Evolutionary conservation across 768 basidiomycete genomes (phyloP), one percentile per base, ranked within the genome.

Genomic region (Mycena venus): DNA sequence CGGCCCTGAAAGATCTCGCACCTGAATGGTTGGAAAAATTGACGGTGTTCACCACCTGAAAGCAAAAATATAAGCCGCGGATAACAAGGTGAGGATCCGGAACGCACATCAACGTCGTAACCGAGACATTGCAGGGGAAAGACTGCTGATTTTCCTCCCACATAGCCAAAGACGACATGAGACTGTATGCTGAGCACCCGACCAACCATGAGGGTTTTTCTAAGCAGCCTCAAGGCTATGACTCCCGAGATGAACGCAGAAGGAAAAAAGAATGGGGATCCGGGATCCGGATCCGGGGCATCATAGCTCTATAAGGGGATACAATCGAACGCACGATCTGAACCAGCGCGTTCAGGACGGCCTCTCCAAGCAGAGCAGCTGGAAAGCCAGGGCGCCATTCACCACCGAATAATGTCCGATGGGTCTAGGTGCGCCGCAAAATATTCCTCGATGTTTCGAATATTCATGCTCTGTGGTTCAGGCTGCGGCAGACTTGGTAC

Each of bases 21-120:
- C 96, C 97, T 8, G 96, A 89, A 81, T 99, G 98, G 78, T 99
- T 99, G 10, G 95, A 95, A 82, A 95, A 99, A 79, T 98, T 95
- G 42, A 99, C 97, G 1, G 96, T 96, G 80, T 97, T 97, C 25
- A 98, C 90, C 68, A 94, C 90, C 94, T 95, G n/a, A n/a, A n/a
- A n/a, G n/a, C n/a, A n/a, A 23, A 12, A 80, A 53, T 27, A 59
- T 66, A 74, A 78, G 68, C 63, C 31, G 67, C 42, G 65, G 23
- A 70, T 73, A 49, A 21, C 36, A 27, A 73, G 73, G n/a, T 29
- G 38, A 58, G 55, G 34, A 47, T 62, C 38, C 74, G 70, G 69
- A 61, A 84, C 90, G 83, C 82, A 96, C 96, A 86, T 99, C 98
- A 55, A 99, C 97, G 77, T 99, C 96, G 83, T 94, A 99, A 14